Conservation (phyloP, 2,329 filamentous ascomycete genomes). For the Fusarium protoensiforme region DNA sequence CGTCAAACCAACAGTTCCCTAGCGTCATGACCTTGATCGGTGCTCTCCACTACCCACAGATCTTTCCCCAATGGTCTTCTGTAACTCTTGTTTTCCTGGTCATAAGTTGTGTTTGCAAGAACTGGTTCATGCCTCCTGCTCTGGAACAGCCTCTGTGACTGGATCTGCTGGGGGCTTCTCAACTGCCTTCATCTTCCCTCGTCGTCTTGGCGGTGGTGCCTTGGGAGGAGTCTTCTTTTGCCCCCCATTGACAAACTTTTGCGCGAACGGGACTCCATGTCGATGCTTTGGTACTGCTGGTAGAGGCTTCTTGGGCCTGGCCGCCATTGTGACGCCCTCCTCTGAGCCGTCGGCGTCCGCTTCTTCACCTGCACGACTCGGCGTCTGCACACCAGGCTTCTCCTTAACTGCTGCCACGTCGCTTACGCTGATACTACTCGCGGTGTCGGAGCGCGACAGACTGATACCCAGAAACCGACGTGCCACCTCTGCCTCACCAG, state of each 20-base stretch:
- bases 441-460: slow-evolving; percentile 71
- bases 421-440: slow-evolving; percentile 79
- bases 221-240: slow-evolving; percentile 58
- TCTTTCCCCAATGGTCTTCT: not conserved
- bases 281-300: slow-evolving; percentile 68
- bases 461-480: slow-evolving; percentile 77
- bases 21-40: slow-evolving; percentile 7
- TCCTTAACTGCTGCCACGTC: slow-evolving; percentile 84
- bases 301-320: slow-evolving; percentile 58
- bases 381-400: slow-evolving; percentile 84
- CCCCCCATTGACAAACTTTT: slow-evolving; percentile 43
- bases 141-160: slow-evolving; percentile 34
- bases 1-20: slow-evolving; percentile 18
- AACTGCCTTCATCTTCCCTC: slow-evolving; percentile 53
- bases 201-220: slow-evolving; percentile 59
- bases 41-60: slow-evolving; percentile 5
- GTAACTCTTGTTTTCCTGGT: not conserved
- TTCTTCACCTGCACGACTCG: slow-evolving; percentile 65
- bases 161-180: slow-evolving; percentile 46
- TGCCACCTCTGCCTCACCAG: slow-evolving; percentile 60
- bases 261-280: slow-evolving; percentile 61
- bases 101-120: slow-evolving; percentile 1
- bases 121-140: slow-evolving; percentile 18
- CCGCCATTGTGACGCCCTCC: slow-evolving; percentile 35
- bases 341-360: slow-evolving; percentile 36